Conservation (phyloP, 768 basidiomycete genomes). For the Gymnopilus junonius region DNA sequence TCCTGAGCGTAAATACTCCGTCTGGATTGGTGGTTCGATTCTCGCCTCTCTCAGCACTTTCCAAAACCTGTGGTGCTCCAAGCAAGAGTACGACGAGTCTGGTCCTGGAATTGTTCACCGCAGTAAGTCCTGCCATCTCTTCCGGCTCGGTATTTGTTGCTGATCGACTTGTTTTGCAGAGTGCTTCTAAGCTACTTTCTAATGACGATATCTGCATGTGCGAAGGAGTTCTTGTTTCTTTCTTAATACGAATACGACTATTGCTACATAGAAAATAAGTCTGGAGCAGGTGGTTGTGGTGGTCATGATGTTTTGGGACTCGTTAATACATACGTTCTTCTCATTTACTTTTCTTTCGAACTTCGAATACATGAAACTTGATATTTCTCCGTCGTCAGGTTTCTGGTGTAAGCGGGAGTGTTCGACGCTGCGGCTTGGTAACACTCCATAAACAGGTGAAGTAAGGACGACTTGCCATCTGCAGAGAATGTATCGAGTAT, state of each 20-base stretch:
- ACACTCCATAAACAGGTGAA: no score
- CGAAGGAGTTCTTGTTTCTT: neutral
- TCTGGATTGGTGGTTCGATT: slow-evolving; percentile 92
- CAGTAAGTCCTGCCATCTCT: slow-evolving; percentile 21
- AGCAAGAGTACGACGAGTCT: slow-evolving; percentile 91
- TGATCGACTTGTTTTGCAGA: slow-evolving; percentile 22
- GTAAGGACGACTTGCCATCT: no score
- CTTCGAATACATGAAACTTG: neutral
- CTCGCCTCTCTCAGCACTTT: slow-evolving; percentile 91
- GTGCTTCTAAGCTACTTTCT: slow-evolving; percentile 34
- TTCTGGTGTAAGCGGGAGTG: neutral
- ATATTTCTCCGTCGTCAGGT: neutral
- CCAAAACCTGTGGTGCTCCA: slow-evolving; percentile 96
- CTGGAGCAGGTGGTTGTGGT: neutral
- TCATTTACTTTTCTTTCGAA: neutral
- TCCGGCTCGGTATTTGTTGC: neutral
- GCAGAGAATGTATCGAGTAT: no score
- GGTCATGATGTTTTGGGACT: neutral
- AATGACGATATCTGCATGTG: slow-evolving; percentile 15
- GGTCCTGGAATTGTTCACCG: slow-evolving; percentile 70
- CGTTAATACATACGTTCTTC: no score
- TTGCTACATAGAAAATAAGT: slow-evolving; percentile 1
- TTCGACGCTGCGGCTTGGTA: neutral
- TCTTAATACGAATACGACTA: neutral
- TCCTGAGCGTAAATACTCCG: slow-evolving; percentile 93